A percentile compares a stretch with the other conserved stretches of the same genome.
These are phyloP conservation scores for Takashimella koratensis DNA, from an alignment of 1,284 basidiomycete genomes.

Conservation along the genomic window DNA sequence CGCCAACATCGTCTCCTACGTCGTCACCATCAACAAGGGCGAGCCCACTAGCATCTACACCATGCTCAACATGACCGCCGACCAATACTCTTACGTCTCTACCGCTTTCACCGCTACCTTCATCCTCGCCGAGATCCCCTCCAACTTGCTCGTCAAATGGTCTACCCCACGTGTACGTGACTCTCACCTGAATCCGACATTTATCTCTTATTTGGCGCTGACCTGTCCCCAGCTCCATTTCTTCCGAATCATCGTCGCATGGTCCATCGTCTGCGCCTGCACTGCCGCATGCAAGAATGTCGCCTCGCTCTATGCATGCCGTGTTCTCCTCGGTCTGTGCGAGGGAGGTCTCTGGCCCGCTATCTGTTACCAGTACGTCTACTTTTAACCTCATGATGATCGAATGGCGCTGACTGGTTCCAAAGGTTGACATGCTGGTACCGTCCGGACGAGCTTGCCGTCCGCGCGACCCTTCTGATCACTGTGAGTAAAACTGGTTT, in stretches of 20 bases:
- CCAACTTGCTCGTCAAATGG: slow-evolving; percentile 28
- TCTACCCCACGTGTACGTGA: slow-evolving; percentile 22
- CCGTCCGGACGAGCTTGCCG: slow-evolving; percentile 28
- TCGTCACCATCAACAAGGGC: slow-evolving; percentile 21
- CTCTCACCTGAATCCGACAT: neutral
- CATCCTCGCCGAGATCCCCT: slow-evolving; percentile 25
- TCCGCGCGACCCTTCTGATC: slow-evolving; percentile 16
- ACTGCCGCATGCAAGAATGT: slow-evolving; percentile 19
- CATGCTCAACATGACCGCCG: slow-evolving; percentile 21
- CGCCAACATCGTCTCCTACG: slow-evolving; percentile 10
- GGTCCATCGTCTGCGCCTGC: slow-evolving; percentile 21
- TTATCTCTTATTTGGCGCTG: neutral
- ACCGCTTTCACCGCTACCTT: slow-evolving; percentile 21
- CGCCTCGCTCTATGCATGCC: slow-evolving; percentile 5
- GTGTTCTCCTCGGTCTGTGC: slow-evolving; percentile 18
- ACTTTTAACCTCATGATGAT: neutral
- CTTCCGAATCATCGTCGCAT: slow-evolving; percentile 23
- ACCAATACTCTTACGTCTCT: slow-evolving; percentile 22
- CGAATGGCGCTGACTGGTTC: too few species aligned
- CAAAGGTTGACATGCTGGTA: slow-evolving; percentile 26
- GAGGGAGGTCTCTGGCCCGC: slow-evolving; percentile 25
- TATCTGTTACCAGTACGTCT: slow-evolving; percentile 18
- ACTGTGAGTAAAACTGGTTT: too few species aligned
- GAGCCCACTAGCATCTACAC: slow-evolving; percentile 24
- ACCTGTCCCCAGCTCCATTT: slow-evolving; percentile 18